These are phyloP conservation scores for Sporothrix brunneoviolacea DNA, from an alignment of 2,329 filamentous ascomycete genomes.

Conservation along the genomic window DNA sequence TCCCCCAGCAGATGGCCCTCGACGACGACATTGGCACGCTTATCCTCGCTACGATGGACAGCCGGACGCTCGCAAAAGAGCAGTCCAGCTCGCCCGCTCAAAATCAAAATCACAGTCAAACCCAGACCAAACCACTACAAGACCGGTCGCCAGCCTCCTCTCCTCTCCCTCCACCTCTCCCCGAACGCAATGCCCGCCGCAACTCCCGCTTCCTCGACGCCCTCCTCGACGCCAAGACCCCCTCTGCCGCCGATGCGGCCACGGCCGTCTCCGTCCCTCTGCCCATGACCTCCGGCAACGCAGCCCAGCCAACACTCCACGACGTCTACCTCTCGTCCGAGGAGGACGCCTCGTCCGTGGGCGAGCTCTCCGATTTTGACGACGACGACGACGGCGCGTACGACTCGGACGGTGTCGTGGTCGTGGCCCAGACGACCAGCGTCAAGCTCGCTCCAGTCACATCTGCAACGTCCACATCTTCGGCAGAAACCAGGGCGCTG, in stretches of 20 bases:
- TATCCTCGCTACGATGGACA: conserved; percentile 11
- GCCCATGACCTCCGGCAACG: too few relatives aligned
- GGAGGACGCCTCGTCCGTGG: conserved; percentile 57
- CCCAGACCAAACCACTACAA: too few relatives aligned
- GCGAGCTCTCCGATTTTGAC: conserved; percentile 45
- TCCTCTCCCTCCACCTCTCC: conserved; percentile 37
- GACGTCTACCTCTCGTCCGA: conserved; percentile 59
- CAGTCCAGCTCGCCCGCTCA: too few relatives aligned
- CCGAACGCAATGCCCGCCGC: conserved; percentile 43
- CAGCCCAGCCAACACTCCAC: conserved; percentile 42
- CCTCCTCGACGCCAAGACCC: conserved; percentile 26
- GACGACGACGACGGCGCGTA: conserved; percentile 19
- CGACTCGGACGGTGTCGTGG: not conserved
- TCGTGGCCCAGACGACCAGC: too few relatives aligned
- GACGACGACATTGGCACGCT: conserved; percentile 14
- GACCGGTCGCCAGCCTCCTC: not conserved
- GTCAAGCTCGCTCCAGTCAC: too few relatives aligned
- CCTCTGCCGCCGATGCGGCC: conserved; percentile 19
- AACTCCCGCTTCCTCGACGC: conserved; percentile 39
- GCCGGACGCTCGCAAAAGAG: not conserved
- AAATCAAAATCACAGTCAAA: too few relatives aligned
- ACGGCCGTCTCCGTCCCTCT: too few relatives aligned
- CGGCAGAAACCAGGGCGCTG: not conserved
- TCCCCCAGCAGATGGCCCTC: conserved; percentile 7
- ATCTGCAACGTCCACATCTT: not conserved